A percentile compares a stretch with the other conserved stretches of the same genome.
Evolutionary conservation across 2,329 filamentous ascomycete species (phyloP).

Genomic region (Sclerotinia minor): DNA sequence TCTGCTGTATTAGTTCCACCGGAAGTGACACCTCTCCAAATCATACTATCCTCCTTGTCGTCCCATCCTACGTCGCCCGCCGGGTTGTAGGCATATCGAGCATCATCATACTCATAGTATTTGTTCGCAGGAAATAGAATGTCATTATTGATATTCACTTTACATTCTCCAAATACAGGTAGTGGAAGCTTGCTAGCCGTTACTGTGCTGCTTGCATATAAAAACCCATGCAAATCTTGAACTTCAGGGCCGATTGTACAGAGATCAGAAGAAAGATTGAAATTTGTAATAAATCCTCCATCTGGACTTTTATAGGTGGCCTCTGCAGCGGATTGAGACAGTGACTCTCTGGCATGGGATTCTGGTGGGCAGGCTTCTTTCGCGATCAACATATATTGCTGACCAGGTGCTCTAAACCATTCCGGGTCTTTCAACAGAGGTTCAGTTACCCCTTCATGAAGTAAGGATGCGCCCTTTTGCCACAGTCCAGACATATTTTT

Average conservation of each 20-base stretch:
- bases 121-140: constrained; percentile 65
- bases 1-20: constrained; percentile 54
- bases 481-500: constrained; percentile 44
- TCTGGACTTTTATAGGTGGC: constrained; percentile 46
- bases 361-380: constrained; percentile 58
- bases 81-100: constrained; percentile 58
- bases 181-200: constrained; percentile 55
- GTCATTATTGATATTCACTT: constrained; percentile 63
- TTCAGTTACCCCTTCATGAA: constrained; percentile 30
- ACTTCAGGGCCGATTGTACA: constrained; percentile 56
- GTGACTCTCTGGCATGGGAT: constrained; percentile 48
- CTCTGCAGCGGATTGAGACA: constrained; percentile 42
- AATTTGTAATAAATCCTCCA: constrained; percentile 58
- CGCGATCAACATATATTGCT: constrained; percentile 60
- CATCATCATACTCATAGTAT: constrained; percentile 58
- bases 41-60: constrained; percentile 54
- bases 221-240: constrained; percentile 54
- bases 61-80: constrained; percentile 58
- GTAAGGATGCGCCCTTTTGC: constrained; percentile 31
- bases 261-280: constrained; percentile 58
- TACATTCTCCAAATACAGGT: constrained; percentile 63
- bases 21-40: constrained; percentile 67
- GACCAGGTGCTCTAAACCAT: constrained; percentile 43
- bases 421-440: constrained; percentile 30
- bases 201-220: constrained; percentile 55